Evolutionary conservation across 192 early-diverging fungal genomes (phyloP), one percentile per base, ranked within the genome.

Genomic region (Gaertneriomyces semiglobifer): DNA sequence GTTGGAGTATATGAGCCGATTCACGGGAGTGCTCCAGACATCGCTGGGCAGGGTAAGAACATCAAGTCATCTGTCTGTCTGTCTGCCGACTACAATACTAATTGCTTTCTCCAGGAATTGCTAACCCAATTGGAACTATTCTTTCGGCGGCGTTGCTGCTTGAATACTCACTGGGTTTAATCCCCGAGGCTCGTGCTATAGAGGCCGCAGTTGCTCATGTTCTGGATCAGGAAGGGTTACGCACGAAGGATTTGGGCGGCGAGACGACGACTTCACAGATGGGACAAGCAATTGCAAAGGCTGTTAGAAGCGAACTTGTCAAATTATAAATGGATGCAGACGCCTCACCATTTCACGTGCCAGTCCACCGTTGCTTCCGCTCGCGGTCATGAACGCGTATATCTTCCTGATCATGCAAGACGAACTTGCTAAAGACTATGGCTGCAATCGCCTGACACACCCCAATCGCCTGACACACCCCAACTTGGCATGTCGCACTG

Each of bases 1-100:
- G 75, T 90, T 56, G 95, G 96, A 62, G 69, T 99, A 55, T 99
- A 96, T 70, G 97, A 99, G 82, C 97, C 97, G n/a, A 98, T 98
- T 72, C 97, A 99, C 78, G 97, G 97, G 50, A 93, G 90, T 38
- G 94, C 97, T 3, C 97, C 97, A 39, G 97, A 99, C 79, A 98
- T 99, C 79, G 94, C 97, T 44, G 97, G 97, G 48, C 86, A 96
- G 79, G 90, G 80, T 77, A 65, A 65, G 65, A 20, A 38, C 3
- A 0, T 47, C 54, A 12, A 0, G 5, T 52, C 50, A 52, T 52
- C 20, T 20, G 20, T n/a, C 50, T n/a, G 50, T 52, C 20, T 52
- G 50, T 5, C 20, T 6, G 50, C 50, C n/a, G 25, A 33, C 25
- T 33, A 33, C 25, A 33, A 2, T 33, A 2, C 58, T 71, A 0